Base-by-base conservation (phyloP, 805 yeast species). In the Wickerhamomyces queroliae region DNA sequence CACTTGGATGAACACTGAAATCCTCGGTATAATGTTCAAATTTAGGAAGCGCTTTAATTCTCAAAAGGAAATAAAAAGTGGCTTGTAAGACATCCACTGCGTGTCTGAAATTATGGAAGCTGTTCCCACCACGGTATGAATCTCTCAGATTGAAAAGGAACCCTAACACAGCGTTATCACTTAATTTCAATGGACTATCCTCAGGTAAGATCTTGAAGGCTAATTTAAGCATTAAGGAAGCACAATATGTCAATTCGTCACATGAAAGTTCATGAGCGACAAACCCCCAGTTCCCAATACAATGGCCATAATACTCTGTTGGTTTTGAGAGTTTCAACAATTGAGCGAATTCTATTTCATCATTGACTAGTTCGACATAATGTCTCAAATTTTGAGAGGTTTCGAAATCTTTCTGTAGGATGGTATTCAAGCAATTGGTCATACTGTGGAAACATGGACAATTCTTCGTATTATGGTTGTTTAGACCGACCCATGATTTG, bases 41-140 rank as follows among this genome's bases (percentile, higher is more conserved):
- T 9, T 36, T 42, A 20, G 51, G 58, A 20, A 57, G 40, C 7
- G 59, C 46, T 15, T 50, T 46, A n/a, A 55, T 38, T 16, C 58
- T 47, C 6, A 59, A 38, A 2, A 82, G 64, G 42, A 81, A 77
- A 57, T 72, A 81, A 64, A 83, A 81, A 24, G 91, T 78, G 2
- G 95, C 95, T 63, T 93, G 99, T 55, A 90, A 64, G 8, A 93
- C 99, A 63, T 93, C 99, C 15, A 88, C 84, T 1, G 96, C 97
- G 62, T 93, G 99, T 49, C 95, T 75, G 57, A 90, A 93, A 62
- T 91, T 90, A 66, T 93, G 99, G 67, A 91, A 93, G 15, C 91
- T 87, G 58, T 90, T 90, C 10, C 88, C 86, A 49, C 78, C 76
- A 53, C 83, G 80, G 61, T 93, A 93, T 33, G 87, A 76, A 49